These are phyloP conservation scores for Blastobotrys parvus DNA, from an alignment of 805 yeast species.

Conservation along the genomic window DNA sequence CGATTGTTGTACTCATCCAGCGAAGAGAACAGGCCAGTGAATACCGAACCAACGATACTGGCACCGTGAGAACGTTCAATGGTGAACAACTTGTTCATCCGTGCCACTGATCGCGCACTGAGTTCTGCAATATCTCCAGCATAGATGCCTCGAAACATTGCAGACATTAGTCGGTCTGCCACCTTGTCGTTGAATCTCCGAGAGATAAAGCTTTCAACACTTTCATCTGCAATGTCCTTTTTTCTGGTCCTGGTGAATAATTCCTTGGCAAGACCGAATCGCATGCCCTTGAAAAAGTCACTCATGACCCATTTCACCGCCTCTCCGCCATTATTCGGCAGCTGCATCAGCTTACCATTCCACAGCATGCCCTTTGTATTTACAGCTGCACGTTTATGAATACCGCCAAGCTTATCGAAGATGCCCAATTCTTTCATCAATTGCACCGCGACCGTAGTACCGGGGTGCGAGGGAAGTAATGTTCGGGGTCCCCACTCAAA, in stretches of 20 bases:
- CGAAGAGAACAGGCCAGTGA: conserved; percentile 29
- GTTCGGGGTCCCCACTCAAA: conserved; percentile 92
- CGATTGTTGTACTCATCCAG: conserved; percentile 18
- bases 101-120: conserved; percentile 48
- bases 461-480: conserved; percentile 72
- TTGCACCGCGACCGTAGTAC: conserved; percentile 33
- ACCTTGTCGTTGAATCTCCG: conserved; percentile 57
- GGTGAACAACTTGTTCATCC: conserved; percentile 47
- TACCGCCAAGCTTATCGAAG: conserved; percentile 43
- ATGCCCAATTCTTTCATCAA: conserved; percentile 36
- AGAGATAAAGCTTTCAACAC: conserved; percentile 54
- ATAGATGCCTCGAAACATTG: conserved; percentile 80
- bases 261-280: conserved; percentile 40
- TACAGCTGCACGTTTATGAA: conserved; percentile 50
- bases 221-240: conserved; percentile 46
- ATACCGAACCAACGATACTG: conserved; percentile 44
- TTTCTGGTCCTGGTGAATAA: conserved; percentile 23
- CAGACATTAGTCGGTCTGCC: conserved; percentile 61
- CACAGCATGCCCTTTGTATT: conserved; percentile 62
- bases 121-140: conserved; percentile 71
- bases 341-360: conserved; percentile 21
- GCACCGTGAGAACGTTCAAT: conserved; percentile 43
- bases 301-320: conserved; percentile 14
- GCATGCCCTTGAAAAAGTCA: conserved; percentile 40
- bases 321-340: conserved; percentile 21